phyloP scores from a whole-genome alignment of 768 basidiomycete genomes.

The Fomitopsis serialis region DNA sequence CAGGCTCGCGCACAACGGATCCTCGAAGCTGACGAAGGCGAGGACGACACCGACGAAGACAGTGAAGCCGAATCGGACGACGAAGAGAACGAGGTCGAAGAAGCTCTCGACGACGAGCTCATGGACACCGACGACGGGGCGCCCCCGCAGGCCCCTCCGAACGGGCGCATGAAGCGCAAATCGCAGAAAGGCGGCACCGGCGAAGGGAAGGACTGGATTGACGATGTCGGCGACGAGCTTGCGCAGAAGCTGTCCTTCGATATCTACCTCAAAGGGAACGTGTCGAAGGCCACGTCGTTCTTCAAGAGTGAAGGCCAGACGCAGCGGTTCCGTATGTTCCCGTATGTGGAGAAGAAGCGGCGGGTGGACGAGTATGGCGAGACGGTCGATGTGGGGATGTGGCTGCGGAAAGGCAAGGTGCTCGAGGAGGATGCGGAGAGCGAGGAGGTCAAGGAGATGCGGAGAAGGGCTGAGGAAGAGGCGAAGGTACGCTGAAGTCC shows the following conservation, averaged over 20 bases:
- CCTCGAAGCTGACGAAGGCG: slow-evolving; percentile 92
- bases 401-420: slow-evolving; percentile 87
- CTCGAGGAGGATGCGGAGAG: slow-evolving; percentile 87
- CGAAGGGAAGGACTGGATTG: slow-evolving; percentile 59
- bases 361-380: slow-evolving; percentile 96
- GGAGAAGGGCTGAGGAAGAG: slow-evolving; percentile 68
- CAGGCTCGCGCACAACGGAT: slow-evolving; percentile 79
- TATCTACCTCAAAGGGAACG: slow-evolving; percentile 96
- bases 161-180: slow-evolving; percentile 33
- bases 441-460: slow-evolving; percentile 72
- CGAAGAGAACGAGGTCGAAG: slow-evolving; percentile 56
- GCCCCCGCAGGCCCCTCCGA: slow-evolving; percentile 1
- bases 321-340: slow-evolving; percentile 94
- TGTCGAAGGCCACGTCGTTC: slow-evolving; percentile 79
- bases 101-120: slow-evolving; percentile 44
- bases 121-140: slow-evolving; percentile 39
- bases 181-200: slow-evolving; percentile 35
- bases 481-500: slow-evolving; percentile 50
- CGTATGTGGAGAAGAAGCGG: slow-evolving; percentile 88
- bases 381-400: slow-evolving; percentile 91
- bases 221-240: slow-evolving; percentile 65
- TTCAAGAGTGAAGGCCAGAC: slow-evolving; percentile 75
- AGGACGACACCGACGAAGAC: slow-evolving; percentile 80
- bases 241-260: slow-evolving; percentile 81
- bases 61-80: slow-evolving; percentile 55